Base-by-base conservation (phyloP, 1,284 basidiomycete genomes). In the Earliella scabrosa region DNA sequence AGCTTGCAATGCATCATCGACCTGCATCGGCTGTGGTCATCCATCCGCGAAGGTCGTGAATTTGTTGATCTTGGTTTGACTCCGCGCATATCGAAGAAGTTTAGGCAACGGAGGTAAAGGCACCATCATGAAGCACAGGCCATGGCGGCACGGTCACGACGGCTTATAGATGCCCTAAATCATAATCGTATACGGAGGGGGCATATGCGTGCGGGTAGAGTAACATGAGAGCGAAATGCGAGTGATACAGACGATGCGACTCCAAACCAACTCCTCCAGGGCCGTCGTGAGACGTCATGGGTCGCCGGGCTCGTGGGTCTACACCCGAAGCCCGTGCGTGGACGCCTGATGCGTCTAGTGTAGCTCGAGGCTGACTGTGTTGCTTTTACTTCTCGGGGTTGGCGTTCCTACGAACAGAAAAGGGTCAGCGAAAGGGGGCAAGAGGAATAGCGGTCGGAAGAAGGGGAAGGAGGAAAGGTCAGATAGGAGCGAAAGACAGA, bases 401-500 rank as follows among this genome's bases (percentile, higher is more conserved):
- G 71, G 87, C 82, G 78, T 92, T 92, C 89, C 89, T 92, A 64
- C 61, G 53, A 56, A 18, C 54, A 60, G 29, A 52, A 41, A 32
- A 54, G 68, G 58, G 69, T 75, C 73, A 53, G 72, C 63, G 39
- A 61, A 34, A 35, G 21, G 54, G n/a, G 3, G 39, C 7, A 13
- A 9, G 45, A n/a, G 34, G 54, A 29, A 54, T 11, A 58, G 58
- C 24, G 20, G 36, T 35, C 36, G 54, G 45, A 23, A 21, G 35
- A 55, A 54, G 57, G 49, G 45, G 39, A 59, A 56, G 64, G 44
- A 60, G 59, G 49, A 53, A 56, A 67, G 64, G 74, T 94, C 89
- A 94, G 91, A 92, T 90, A 90, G 88, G 89, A 91, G 90, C 90
- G 90, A 92, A 92, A 93, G 90, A 94, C 91, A 85, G 88, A 90